Evolutionary conservation across 2,329 filamentous ascomycete genomes (phyloP).

Genomic region (Fusarium odoratissimum): DNA sequence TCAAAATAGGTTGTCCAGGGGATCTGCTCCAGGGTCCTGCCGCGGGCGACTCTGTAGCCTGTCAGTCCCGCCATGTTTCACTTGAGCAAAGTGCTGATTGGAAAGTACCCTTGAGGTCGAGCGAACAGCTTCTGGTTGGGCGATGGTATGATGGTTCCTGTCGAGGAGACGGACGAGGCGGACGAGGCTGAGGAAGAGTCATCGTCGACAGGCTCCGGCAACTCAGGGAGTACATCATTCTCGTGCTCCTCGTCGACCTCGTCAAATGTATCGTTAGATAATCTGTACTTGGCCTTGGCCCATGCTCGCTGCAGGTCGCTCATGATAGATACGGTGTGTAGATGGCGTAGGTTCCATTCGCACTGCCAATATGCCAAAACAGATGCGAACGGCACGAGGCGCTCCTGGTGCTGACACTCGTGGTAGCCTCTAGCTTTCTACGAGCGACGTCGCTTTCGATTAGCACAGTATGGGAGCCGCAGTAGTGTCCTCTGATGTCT

Average conservation of each 20-base stretch:
- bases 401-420: constrained; percentile 17
- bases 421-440: neutral
- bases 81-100: constrained; percentile 5
- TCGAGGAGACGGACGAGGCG: constrained; percentile 87
- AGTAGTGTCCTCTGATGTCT: constrained; percentile 12
- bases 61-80: constrained; percentile 42
- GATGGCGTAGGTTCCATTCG: constrained; percentile 34
- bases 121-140: constrained; percentile 79
- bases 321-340: constrained; percentile 62
- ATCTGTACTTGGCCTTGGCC: constrained; percentile 78
- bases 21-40: constrained; percentile 71
- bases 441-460: constrained; percentile 12
- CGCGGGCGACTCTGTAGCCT: constrained; percentile 57
- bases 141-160: constrained; percentile 89
- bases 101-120: constrained; percentile 71
- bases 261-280: constrained; percentile 62
- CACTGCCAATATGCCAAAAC: constrained; percentile 13
- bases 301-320: constrained; percentile 84
- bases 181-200: constrained; percentile 81
- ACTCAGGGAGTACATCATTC: constrained; percentile 58
- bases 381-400: neutral
- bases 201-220: constrained; percentile 62
- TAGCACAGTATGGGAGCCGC: neutral
- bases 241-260: constrained; percentile 66
- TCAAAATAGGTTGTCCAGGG: constrained; percentile 94